Evolutionary conservation across 176 grass and related monocot species (phyloP).

Genomic region (Microstegium vimineum): DNA sequence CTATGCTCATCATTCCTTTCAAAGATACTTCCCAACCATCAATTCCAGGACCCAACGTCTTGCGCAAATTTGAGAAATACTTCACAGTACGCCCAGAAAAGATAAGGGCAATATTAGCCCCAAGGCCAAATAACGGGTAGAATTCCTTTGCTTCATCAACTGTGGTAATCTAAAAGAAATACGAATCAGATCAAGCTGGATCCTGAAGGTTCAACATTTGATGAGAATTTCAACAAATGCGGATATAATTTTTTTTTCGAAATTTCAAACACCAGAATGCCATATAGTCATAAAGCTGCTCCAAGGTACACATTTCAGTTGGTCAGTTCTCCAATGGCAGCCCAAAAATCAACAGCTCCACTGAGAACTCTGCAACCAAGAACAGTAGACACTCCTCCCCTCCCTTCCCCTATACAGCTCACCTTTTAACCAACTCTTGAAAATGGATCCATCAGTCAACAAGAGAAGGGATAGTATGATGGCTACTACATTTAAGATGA

Average conservation of each 20-base stretch:
- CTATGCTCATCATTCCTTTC: constrained; percentile 97
- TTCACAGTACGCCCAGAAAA: constrained; percentile 79
- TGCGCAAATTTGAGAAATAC: constrained; percentile 85
- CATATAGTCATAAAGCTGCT: not conserved
- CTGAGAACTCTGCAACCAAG: not conserved
- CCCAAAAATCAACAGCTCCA: not conserved
- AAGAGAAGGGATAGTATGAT: not conserved
- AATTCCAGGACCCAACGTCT: constrained; percentile 77
- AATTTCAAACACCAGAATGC: not conserved
- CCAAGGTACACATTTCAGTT: not conserved
- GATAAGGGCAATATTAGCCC: constrained; percentile 81
- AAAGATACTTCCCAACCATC: constrained; percentile 88
- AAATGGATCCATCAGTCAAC: not conserved
- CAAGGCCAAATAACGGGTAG: constrained; percentile 87
- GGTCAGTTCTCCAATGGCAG: not conserved
- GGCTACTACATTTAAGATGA: no score
- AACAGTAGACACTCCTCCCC: not conserved
- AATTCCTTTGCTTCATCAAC: constrained; percentile 94
- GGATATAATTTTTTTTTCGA: not conserved
- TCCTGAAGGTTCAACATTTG: not conserved
- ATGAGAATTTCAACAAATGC: not conserved
- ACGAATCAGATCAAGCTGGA: not conserved
- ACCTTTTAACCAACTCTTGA: not conserved
- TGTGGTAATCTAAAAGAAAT: constrained; percentile 69
- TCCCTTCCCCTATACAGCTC: not conserved